Evolutionary conservation across 2,329 filamentous ascomycete species (phyloP).

Genomic region (Canariomyces notabilis): DNA sequence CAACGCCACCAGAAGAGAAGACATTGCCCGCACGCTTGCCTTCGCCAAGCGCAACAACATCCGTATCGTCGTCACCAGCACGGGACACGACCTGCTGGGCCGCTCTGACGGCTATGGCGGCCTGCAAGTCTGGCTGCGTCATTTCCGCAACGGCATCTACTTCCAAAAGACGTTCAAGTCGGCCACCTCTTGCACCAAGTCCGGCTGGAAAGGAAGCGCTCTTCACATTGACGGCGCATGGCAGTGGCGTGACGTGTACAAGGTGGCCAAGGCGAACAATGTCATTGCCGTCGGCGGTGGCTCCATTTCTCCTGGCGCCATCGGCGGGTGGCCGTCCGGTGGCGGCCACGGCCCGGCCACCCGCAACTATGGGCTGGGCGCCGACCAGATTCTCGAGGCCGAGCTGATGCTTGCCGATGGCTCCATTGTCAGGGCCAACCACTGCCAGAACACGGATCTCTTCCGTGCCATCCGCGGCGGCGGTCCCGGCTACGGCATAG

Average conservation of each 20-base stretch:
- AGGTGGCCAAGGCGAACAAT: constrained; percentile 34
- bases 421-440: constrained; percentile 20
- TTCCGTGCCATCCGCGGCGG: constrained; percentile 16
- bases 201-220: constrained; percentile 13
- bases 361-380: constrained; percentile 44
- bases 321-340: constrained; percentile 51
- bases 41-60: constrained; percentile 40
- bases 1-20: constrained; percentile 25
- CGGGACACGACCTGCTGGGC: constrained; percentile 35
- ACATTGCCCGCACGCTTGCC: constrained; percentile 21
- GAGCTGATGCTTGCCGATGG: constrained; percentile 38
- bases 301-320: constrained; percentile 46
- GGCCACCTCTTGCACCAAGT: constrained; percentile 6
- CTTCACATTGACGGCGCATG: constrained; percentile 13
- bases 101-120: constrained; percentile 34
- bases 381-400: constrained; percentile 48
- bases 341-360: constrained; percentile 46
- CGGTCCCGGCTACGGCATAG: constrained; percentile 16
- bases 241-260: constrained; percentile 33
- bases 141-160: constrained; percentile 31
- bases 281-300: constrained; percentile 43
- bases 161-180: constrained; percentile 12
- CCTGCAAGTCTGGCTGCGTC: constrained; percentile 36
- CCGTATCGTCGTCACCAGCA: constrained; percentile 42
- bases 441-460: constrained; percentile 19